Evolutionary conservation across 208 protist species (phyloP).

Genomic region (Wallacemonas sp.): DNA sequence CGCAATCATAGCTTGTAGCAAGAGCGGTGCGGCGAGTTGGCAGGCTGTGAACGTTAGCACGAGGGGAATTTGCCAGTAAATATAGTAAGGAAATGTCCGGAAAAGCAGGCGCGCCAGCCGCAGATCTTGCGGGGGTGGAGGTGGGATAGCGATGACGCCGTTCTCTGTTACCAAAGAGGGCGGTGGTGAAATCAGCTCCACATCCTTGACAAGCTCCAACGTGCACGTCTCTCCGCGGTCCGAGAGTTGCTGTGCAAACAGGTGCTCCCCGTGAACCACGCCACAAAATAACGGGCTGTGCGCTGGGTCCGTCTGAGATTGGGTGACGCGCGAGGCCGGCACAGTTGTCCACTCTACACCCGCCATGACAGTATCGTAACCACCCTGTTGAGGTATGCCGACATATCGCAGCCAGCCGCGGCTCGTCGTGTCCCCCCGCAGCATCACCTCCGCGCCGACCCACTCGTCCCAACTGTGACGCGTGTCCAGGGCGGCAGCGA

Average conservation of each 20-base stretch:
- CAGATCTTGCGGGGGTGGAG: conserved; percentile 21
- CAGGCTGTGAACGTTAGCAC: conserved; percentile 47
- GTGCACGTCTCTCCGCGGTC: conserved; percentile 41
- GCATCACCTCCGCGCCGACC: conserved; percentile 40
- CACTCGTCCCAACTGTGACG: conserved; percentile 50
- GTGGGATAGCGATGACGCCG: not conserved
- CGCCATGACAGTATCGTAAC: conserved; percentile 48
- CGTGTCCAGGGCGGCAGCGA: conserved; percentile 26
- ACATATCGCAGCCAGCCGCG: conserved; percentile 61
- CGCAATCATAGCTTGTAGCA: conserved; percentile 54
- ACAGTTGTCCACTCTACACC: conserved; percentile 65
- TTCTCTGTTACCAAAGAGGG: not conserved
- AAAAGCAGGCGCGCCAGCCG: conserved; percentile 22
- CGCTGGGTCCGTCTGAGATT: conserved; percentile 5
- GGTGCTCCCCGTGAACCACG: conserved; percentile 56
- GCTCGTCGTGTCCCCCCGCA: conserved; percentile 36
- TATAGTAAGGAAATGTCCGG: conserved; percentile 30
- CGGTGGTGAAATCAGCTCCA: conserved; percentile 23
- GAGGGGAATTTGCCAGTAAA: conserved; percentile 43
- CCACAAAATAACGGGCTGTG: conserved; percentile 47
- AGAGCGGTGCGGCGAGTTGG: conserved; percentile 44
- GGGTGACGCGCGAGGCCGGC: conserved; percentile 28
- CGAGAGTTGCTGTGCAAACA: conserved; percentile 38
- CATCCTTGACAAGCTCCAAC: conserved; percentile 42
- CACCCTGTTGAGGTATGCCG: conserved; percentile 58